Evolutionary conservation across 139 green algal genomes (phyloP).

Genomic region (Coelastrella sp.): DNA sequence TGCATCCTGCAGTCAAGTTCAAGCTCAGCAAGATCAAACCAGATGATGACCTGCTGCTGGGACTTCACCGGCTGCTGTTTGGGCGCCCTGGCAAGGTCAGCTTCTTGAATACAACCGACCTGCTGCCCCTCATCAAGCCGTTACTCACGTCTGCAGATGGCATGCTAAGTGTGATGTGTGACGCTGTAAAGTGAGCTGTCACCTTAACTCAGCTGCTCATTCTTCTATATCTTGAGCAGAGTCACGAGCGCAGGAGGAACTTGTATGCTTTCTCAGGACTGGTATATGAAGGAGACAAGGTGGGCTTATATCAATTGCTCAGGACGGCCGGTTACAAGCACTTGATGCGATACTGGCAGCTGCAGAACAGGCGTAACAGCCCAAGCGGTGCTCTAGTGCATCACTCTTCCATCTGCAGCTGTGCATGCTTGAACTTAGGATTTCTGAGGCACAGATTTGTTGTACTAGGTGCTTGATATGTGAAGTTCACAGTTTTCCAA

Average conservation of each 20-base stretch:
- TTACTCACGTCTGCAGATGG: too few species aligned
- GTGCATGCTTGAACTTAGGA: too few species aligned
- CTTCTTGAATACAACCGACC: not conserved
- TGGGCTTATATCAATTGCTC: conserved; percentile 45
- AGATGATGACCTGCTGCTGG: conserved; percentile 72
- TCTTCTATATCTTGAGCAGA: conserved; percentile 38
- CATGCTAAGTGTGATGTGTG: too few species aligned
- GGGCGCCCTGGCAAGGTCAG: conserved; percentile 67
- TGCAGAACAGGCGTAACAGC: not conserved
- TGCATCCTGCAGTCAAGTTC: conserved; percentile 67
- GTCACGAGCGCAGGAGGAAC: conserved; percentile 69
- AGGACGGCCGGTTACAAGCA: too few species aligned
- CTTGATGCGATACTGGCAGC: too few species aligned
- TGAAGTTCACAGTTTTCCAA: too few species aligned
- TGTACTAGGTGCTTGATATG: too few species aligned
- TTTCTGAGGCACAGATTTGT: too few species aligned
- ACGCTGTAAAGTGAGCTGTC: not conserved
- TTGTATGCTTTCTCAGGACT: conserved; percentile 78
- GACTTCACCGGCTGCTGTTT: conserved; percentile 75
- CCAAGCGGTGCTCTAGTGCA: too few species aligned
- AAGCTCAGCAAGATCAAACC: conserved; percentile 73
- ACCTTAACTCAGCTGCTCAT: too few species aligned
- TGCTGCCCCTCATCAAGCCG: too few species aligned
- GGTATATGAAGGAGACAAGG: conserved; percentile 59
- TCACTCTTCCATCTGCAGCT: too few species aligned